Evolutionary conservation across 78 protist species (phyloP).

Genomic region (Diacronema lutheri): DNA sequence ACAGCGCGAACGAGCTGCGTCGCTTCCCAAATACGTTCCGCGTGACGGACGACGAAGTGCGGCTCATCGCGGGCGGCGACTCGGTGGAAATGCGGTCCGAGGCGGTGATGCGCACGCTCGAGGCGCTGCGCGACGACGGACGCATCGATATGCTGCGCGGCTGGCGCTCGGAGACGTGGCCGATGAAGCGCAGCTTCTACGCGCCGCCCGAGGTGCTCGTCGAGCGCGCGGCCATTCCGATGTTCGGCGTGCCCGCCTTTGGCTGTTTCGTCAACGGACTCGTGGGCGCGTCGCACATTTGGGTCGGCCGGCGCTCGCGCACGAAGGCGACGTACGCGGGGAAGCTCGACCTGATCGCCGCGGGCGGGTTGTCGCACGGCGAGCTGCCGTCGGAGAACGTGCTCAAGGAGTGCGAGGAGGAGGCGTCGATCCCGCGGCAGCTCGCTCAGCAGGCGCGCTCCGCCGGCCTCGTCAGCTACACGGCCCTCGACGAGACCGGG

Average conservation of each 20-base stretch:
- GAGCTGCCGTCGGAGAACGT: too few species aligned
- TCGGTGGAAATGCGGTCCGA: neutral
- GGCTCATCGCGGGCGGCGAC: too few species aligned
- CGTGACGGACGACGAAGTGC: too few species aligned
- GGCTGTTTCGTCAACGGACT: neutral
- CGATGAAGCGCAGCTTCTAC: neutral
- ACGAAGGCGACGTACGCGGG: constrained; percentile 11
- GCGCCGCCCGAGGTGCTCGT: neutral
- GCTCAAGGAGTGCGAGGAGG: neutral
- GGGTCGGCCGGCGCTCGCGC: neutral
- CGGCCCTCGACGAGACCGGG: neutral
- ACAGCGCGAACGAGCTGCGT: too few species aligned
- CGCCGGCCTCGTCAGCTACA: neutral
- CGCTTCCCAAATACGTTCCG: too few species aligned
- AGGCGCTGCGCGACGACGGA: neutral
- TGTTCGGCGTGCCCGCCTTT: neutral
- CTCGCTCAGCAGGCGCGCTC: neutral
- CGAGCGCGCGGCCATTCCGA: constrained; percentile 6
- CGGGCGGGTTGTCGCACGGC: constrained; percentile 20
- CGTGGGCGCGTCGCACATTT: neutral
- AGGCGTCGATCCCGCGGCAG: neutral
- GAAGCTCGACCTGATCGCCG: neutral
- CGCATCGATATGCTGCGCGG: neutral
- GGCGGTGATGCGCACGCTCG: neutral
- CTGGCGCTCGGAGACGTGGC: constrained; percentile 12